phyloP scores from a whole-genome alignment of 306 rosid species.

The Parietaria judaica region DNA sequence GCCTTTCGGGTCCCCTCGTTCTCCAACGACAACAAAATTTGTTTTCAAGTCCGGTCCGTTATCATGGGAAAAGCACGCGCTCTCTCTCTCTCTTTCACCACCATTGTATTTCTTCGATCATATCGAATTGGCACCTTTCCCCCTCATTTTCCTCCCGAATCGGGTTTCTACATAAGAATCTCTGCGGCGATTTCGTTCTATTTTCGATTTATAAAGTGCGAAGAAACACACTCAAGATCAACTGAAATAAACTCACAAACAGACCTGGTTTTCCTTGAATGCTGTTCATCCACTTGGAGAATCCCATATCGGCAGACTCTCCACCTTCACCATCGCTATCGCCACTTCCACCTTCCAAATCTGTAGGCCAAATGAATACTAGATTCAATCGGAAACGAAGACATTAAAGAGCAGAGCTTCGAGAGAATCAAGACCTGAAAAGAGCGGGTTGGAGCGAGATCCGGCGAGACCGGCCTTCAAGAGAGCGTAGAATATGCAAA shows the following conservation, averaged over 20 bases:
- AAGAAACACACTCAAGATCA: not conserved
- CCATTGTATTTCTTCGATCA: too few relatives aligned
- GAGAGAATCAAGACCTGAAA: slow-evolving; percentile 44
- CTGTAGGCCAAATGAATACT: slow-evolving; percentile 16
- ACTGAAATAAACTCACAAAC: not conserved
- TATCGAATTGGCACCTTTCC: too few relatives aligned
- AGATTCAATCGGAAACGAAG: not conserved
- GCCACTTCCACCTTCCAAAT: slow-evolving; percentile 42
- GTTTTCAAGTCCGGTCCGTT: too few relatives aligned
- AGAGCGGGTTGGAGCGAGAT: slow-evolving; percentile 68
- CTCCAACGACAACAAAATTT: too few relatives aligned
- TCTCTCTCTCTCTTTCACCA: too few relatives aligned
- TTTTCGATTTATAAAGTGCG: too few relatives aligned
- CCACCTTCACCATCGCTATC: slow-evolving; percentile 27
- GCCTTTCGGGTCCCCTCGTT: too few relatives aligned
- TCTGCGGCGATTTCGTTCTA: too few relatives aligned
- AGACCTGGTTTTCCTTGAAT: slow-evolving; percentile 80
- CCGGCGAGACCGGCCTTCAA: slow-evolving; percentile 83
- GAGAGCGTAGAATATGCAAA: slow-evolving; percentile 81
- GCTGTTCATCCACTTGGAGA: slow-evolving; percentile 67
- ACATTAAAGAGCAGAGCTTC: not conserved
- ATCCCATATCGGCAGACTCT: slow-evolving; percentile 75
- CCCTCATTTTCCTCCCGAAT: too few relatives aligned
- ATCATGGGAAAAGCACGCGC: too few relatives aligned
- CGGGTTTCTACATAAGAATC: too few relatives aligned